Percentiles rank a stretch among this genome's conserved stretches.
Evolutionary conservation across 176 grass and related monocot genomes (phyloP).

Genomic region (Avena eriantha): DNA sequence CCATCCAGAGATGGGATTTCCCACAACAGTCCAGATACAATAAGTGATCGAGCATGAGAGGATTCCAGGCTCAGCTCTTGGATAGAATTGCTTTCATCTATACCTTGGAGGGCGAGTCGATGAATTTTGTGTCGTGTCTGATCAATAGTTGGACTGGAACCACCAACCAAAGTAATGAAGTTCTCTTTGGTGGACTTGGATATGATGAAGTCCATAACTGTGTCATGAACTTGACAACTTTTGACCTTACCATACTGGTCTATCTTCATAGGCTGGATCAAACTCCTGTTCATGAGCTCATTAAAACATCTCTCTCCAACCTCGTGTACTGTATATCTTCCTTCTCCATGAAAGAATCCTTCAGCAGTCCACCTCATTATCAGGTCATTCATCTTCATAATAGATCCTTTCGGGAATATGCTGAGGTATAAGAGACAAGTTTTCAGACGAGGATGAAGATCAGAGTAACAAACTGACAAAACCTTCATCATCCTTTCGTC

Average conservation of each 20-base stretch:
- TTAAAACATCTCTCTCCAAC: constrained; percentile 1
- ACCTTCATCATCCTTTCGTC: constrained; percentile 3
- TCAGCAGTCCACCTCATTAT: constrained; percentile 7
- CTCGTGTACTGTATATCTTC: background rate
- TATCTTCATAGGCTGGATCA: constrained; percentile 10
- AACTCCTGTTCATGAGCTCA: constrained; percentile 17
- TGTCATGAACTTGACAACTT: constrained; percentile 15
- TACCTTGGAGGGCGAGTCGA: background rate
- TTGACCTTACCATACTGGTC: constrained; percentile 6
- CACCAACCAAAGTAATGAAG: background rate
- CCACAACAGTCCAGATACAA: background rate
- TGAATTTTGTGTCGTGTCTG: background rate
- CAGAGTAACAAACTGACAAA: background rate
- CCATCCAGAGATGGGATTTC: background rate
- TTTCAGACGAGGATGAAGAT: background rate
- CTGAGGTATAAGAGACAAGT: background rate
- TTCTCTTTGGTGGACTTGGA: background rate
- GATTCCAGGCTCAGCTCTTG: background rate
- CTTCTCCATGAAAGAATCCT: constrained; percentile 26
- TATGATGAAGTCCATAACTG: constrained; percentile 11
- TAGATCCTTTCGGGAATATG: background rate
- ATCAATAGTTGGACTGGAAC: background rate
- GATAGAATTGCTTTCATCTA: background rate
- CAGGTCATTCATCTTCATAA: background rate
- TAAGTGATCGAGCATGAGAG: constrained; percentile 13